These are phyloP conservation scores for Rubroshorea leprosula DNA, from an alignment of 345 rosid species.

Conservation along the genomic window DNA sequence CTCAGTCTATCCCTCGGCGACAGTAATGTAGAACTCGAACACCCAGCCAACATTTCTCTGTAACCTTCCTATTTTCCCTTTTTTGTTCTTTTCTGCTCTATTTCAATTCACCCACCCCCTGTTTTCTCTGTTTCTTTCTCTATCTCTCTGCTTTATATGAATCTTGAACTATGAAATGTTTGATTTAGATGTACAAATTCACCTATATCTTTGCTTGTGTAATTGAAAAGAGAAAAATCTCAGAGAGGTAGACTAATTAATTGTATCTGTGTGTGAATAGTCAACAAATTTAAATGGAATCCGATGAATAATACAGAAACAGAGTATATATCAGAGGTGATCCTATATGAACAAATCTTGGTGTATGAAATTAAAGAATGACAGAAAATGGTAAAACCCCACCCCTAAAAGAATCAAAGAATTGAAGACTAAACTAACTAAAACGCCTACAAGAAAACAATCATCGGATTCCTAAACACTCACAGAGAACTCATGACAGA, in stretches of 20 bases:
- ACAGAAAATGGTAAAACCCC: slow-evolving; percentile 22
- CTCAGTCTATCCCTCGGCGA: slow-evolving; percentile 97
- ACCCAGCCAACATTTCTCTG: slow-evolving; percentile 98
- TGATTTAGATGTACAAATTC: slow-evolving; percentile 20
- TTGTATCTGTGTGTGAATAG: slow-evolving; percentile 44
- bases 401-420: slow-evolving; percentile 79
- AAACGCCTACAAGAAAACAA: slow-evolving; percentile 55
- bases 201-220: slow-evolving; percentile 21
- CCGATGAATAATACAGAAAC: slow-evolving; percentile 48
- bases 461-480: slow-evolving; percentile 90
- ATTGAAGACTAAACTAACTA: slow-evolving; percentile 28
- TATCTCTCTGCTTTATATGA: slow-evolving; percentile 36
- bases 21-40: slow-evolving; percentile 89
- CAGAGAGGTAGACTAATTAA: slow-evolving; percentile 42
- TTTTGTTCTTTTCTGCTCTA: slow-evolving; percentile 10
- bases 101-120: slow-evolving; percentile 41
- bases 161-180: slow-evolving; percentile 20
- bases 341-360: slow-evolving; percentile 41
- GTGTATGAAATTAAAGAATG: slow-evolving; percentile 4
- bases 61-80: slow-evolving; percentile 27
- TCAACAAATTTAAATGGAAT: slow-evolving; percentile 50
- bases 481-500: slow-evolving; percentile 43
- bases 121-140: slow-evolving; percentile 24
- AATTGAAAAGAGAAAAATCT: slow-evolving; percentile 28
- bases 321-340: too few species aligned